Percentiles rank a stretch among this genome's conserved stretches.
Conservation (phyloP, 345 rosid species). For the Salix viminalis region DNA sequence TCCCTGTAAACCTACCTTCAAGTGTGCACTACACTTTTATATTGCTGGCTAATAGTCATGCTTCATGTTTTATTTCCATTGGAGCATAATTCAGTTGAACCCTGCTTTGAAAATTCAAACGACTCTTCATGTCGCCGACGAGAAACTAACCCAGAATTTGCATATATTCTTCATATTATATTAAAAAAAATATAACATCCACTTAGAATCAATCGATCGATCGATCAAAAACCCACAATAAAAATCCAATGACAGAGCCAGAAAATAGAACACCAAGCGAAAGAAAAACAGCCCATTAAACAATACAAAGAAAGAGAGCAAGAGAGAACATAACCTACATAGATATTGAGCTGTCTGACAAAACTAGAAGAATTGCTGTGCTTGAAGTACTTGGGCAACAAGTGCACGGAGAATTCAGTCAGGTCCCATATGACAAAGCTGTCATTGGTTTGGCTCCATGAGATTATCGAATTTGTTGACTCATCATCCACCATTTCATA, state of each 20-base stretch:
- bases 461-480: conserved; percentile 53
- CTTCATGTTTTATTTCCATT: neutral
- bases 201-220: neutral
- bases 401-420: conserved; percentile 54
- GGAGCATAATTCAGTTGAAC: neutral
- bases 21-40: neutral
- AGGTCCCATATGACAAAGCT: conserved; percentile 61
- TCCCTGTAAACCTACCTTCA: neutral
- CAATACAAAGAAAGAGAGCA: conserved; percentile 2
- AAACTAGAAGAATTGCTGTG: conserved; percentile 80
- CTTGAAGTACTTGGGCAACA: conserved; percentile 75
- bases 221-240: conserved; percentile 3
- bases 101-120: neutral
- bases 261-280: neutral
- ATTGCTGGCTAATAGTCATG: neutral
- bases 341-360: conserved; percentile 84
- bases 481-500: conserved; percentile 84
- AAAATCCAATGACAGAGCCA: neutral
- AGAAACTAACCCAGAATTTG: neutral
- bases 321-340: conserved; percentile 38
- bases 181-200: neutral
- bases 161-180: neutral
- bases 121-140: neutral
- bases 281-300: neutral
- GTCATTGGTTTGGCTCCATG: conserved; percentile 50